Evolutionary conservation across 441 rosid species (phyloP).

Genomic region (Codiaeum variegatum): DNA sequence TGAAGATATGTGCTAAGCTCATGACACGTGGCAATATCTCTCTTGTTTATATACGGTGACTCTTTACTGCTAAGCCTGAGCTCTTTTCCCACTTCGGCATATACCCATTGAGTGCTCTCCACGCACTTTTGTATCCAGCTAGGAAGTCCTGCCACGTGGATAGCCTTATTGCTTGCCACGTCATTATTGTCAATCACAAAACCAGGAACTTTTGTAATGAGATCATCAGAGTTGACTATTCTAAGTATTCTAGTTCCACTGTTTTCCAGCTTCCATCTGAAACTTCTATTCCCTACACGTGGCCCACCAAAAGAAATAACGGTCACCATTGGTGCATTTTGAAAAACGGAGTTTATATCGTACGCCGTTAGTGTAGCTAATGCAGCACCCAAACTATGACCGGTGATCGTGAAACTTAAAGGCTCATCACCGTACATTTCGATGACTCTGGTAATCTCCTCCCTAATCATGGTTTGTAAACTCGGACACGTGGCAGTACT

Average conservation of each 20-base stretch:
- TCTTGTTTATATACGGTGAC: constrained; percentile 43
- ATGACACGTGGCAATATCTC: constrained; percentile 63
- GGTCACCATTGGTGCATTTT: constrained; percentile 46
- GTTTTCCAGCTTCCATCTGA: constrained; percentile 46
- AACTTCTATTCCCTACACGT: constrained; percentile 62
- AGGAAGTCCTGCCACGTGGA: constrained; percentile 30
- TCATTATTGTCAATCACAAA: constrained; percentile 40
- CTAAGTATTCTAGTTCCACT: constrained; percentile 55
- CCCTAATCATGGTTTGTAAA: constrained; percentile 46
- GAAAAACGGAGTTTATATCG: constrained; percentile 45
- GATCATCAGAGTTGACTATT: constrained; percentile 70
- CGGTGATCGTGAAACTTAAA: constrained; percentile 66
- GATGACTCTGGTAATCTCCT: constrained; percentile 46
- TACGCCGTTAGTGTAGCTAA: constrained; percentile 59
- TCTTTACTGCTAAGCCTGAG: constrained; percentile 52
- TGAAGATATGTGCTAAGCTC: constrained; percentile 64
- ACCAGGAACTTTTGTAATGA: constrained; percentile 75
- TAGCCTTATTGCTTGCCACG: neutral
- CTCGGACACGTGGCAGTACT: constrained; percentile 34
- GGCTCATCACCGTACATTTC: constrained; percentile 56
- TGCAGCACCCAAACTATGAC: constrained; percentile 64
- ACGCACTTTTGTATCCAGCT: constrained; percentile 50
- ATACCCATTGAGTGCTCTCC: constrained; percentile 53
- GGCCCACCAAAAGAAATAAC: constrained; percentile 81
- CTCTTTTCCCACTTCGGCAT: constrained; percentile 70